Percentiles rank a stretch among this genome's conserved stretches.
phyloP scores from a whole-genome alignment of 2,329 filamentous ascomycete genomes.

The Aschersonia sp. region DNA sequence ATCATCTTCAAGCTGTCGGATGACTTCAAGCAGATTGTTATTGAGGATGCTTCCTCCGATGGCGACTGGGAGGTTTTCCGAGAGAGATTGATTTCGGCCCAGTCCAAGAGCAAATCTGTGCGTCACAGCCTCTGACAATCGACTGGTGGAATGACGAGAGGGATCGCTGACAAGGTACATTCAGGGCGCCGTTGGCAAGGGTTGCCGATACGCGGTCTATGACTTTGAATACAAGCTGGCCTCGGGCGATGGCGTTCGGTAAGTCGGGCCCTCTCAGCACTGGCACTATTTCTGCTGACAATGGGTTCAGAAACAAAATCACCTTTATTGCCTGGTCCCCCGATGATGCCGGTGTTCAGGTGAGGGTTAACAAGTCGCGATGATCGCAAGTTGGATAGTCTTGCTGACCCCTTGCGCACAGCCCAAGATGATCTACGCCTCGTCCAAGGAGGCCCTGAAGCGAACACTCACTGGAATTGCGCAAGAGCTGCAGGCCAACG shows the following conservation, averaged over 20 bases:
- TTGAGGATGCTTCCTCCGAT: slow-evolving; percentile 57
- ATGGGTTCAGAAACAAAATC: slow-evolving; percentile 51
- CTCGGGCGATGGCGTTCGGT: slow-evolving; percentile 59
- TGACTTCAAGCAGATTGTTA: slow-evolving; percentile 67
- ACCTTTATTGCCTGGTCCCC: slow-evolving; percentile 69
- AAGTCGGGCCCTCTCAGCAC: slow-evolving; percentile 9
- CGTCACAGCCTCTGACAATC: slow-evolving; percentile 10
- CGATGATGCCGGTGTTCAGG: slow-evolving; percentile 67
- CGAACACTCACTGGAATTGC: slow-evolving; percentile 62
- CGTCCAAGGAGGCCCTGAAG: slow-evolving; percentile 78
- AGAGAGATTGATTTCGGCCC: slow-evolving; percentile 59
- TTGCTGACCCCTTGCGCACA: slow-evolving; percentile 16
- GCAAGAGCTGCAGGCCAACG: slow-evolving; percentile 71
- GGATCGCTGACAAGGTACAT: not conserved
- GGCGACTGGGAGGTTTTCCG: slow-evolving; percentile 61
- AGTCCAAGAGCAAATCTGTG: slow-evolving; percentile 57
- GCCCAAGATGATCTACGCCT: slow-evolving; percentile 84
- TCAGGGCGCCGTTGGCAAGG: slow-evolving; percentile 45
- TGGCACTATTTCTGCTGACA: slow-evolving; percentile 8
- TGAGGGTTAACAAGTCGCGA: slow-evolving; percentile 24
- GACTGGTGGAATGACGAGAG: not conserved
- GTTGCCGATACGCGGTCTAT: slow-evolving; percentile 72
- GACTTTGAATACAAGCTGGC: slow-evolving; percentile 67
- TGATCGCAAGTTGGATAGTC: not conserved
- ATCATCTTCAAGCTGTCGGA: slow-evolving; percentile 81